Conservation (phyloP, 148 eudicot species). For the Suaeda aralocaspica region DNA sequence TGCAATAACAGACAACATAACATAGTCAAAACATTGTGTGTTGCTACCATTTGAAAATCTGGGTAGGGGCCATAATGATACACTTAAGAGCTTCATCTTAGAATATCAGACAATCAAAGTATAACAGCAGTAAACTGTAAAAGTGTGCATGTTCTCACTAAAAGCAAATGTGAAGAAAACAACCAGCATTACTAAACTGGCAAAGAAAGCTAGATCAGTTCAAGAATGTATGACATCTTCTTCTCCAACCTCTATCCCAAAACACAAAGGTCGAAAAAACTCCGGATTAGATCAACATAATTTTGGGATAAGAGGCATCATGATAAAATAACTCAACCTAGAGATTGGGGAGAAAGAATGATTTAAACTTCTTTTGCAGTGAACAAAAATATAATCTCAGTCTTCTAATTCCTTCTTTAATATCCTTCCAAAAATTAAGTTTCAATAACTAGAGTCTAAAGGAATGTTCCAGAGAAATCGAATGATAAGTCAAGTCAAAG, state of each 20-base stretch:
- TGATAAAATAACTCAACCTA: neutral
- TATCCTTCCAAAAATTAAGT: neutral
- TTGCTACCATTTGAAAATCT: neutral
- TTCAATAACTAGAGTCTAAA: neutral
- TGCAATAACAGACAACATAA: constrained; percentile 17
- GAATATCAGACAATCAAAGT: neutral
- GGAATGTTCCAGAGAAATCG: too few species aligned
- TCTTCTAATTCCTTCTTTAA: too few species aligned
- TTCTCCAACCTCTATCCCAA: too few species aligned
- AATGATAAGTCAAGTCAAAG: neutral
- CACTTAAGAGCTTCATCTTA: neutral
- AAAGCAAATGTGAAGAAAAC: neutral
- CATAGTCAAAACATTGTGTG: neutral
- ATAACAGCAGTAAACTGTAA: neutral
- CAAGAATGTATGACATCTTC: neutral
- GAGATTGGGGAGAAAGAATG: neutral
- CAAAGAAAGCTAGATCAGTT: neutral
- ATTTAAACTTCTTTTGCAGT: neutral
- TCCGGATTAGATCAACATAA: too few species aligned
- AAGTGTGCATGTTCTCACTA: neutral
- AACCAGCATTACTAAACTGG: neutral
- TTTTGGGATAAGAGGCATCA: too few species aligned
- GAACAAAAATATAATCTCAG: neutral
- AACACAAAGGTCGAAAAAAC: too few species aligned
- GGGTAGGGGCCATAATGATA: neutral